These are phyloP conservation scores for Scytalidium lignicola DNA, from an alignment of 2,329 filamentous ascomycete species.

Conservation along the genomic window DNA sequence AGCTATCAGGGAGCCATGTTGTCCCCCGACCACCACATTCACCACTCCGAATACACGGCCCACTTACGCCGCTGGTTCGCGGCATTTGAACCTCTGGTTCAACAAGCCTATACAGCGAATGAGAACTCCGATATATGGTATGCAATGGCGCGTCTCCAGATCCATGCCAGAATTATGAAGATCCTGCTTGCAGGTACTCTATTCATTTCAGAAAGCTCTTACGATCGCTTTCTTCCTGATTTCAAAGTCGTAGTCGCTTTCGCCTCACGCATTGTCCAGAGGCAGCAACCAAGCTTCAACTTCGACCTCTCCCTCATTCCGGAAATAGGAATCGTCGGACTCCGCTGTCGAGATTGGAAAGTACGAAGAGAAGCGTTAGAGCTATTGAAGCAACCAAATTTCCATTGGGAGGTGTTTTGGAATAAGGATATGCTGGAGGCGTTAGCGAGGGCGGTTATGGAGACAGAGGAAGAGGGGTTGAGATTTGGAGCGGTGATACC, in stretches of 20 bases:
- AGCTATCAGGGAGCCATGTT: not conserved
- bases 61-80: not conserved
- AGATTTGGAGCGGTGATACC: not conserved
- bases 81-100: slow-evolving; percentile 3
- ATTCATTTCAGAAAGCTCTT: slow-evolving; percentile 10
- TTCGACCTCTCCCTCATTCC: slow-evolving; percentile 12
- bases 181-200: slow-evolving; percentile 11
- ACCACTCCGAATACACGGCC: not conserved
- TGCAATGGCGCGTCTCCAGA: not conserved
- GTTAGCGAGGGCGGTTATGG: not conserved
- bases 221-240: slow-evolving; percentile 11
- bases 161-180: not conserved
- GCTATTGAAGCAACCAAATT: not conserved
- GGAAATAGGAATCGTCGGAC: slow-evolving; percentile 11
- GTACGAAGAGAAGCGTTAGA: slow-evolving; percentile 7
- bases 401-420: not conserved
- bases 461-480: not conserved
- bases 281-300: slow-evolving; percentile 25
- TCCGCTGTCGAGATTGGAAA: slow-evolving; percentile 6
- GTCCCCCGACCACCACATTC: not conserved
- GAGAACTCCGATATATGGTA: not conserved
- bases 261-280: not conserved
- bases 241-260: slow-evolving; percentile 8
- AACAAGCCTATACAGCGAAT: not conserved
- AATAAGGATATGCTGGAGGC: not conserved